These are phyloP conservation scores for Aspergillus wentii DNA, from an alignment of 495 filamentous ascomycete species.

Conservation along the genomic window DNA sequence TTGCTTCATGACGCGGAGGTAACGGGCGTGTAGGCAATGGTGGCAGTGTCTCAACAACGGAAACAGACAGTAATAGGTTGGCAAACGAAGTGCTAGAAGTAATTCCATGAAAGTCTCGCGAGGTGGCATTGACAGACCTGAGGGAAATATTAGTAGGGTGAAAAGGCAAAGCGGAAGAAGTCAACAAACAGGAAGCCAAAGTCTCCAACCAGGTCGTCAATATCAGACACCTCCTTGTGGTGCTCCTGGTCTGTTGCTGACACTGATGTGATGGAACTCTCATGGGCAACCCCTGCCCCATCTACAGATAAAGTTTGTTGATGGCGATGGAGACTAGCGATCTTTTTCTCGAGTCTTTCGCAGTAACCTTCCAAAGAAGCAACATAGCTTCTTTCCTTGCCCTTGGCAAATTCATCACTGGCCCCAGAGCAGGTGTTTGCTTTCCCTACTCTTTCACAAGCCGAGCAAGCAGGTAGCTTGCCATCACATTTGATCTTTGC, in stretches of 20 bases:
- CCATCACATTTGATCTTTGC: constrained; percentile 97
- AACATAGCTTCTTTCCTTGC: constrained; percentile 93
- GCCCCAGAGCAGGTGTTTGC: constrained; percentile 83
- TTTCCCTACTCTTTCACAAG: constrained; percentile 81
- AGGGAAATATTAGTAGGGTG: constrained; percentile 9
- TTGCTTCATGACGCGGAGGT: constrained; percentile 60
- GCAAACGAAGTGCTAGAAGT: constrained; percentile 82
- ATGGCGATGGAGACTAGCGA: constrained; percentile 51
- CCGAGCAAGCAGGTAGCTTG: constrained; percentile 87
- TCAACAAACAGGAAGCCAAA: constrained; percentile 70
- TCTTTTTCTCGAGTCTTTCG: constrained; percentile 74
- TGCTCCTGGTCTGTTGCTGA: constrained; percentile 37
- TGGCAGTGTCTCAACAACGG: constrained; percentile 60
- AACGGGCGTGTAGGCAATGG: constrained; percentile 50
- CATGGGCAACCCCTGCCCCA: constrained; percentile 53
- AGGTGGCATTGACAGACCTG: constrained; percentile 87
- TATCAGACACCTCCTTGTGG: constrained; percentile 63
- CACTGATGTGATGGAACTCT: constrained; percentile 43
- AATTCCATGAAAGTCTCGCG: constrained; percentile 85
- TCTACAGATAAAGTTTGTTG: constrained; percentile 57
- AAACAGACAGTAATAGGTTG: constrained; percentile 70
- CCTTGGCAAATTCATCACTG: constrained; percentile 88
- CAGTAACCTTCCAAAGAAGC: constrained; percentile 84
- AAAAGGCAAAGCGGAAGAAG: not conserved
- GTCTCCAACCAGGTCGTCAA: constrained; percentile 75